These are phyloP conservation scores for Boletus vinaceobasis DNA, from an alignment of 768 basidiomycete genomes.

Conservation along the genomic window DNA sequence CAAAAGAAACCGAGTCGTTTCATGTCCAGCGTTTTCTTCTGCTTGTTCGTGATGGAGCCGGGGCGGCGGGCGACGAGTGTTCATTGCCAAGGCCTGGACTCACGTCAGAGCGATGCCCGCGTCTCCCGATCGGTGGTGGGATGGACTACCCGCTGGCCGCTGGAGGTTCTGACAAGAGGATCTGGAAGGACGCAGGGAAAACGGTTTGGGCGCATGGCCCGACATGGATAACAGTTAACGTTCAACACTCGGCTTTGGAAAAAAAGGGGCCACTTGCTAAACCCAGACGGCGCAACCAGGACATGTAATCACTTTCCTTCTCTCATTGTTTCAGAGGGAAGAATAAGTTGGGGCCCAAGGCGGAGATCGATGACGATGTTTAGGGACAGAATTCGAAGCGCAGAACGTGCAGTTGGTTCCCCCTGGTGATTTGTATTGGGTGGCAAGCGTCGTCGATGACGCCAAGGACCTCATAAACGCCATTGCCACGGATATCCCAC, in stretches of 20 bases:
- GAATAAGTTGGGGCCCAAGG: too few relatives aligned
- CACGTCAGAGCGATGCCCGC: background rate
- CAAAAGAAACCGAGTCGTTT: too few relatives aligned
- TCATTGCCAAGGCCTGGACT: background rate
- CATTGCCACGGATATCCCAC: background rate
- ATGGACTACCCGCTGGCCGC: background rate
- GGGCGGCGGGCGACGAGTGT: background rate
- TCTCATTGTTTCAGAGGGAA: too few relatives aligned
- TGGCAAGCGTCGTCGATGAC: background rate
- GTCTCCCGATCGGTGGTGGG: background rate
- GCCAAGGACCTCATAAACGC: background rate
- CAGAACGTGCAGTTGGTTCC: too few relatives aligned
- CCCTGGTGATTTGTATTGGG: background rate
- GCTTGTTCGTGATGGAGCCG: background rate
- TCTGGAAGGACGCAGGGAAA: background rate
- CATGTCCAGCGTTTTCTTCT: background rate
- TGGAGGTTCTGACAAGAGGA: background rate
- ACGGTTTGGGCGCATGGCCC: too few relatives aligned
- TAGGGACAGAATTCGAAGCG: too few relatives aligned
- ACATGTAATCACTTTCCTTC: too few relatives aligned
- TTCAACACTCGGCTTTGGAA: too few relatives aligned
- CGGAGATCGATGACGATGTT: too few relatives aligned
- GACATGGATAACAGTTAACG: too few relatives aligned
- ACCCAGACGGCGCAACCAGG: too few relatives aligned
- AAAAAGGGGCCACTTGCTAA: too few relatives aligned